Conservation (phyloP, 495 filamentous ascomycete genomes). For the Opeltia flavorubescens region DNA sequence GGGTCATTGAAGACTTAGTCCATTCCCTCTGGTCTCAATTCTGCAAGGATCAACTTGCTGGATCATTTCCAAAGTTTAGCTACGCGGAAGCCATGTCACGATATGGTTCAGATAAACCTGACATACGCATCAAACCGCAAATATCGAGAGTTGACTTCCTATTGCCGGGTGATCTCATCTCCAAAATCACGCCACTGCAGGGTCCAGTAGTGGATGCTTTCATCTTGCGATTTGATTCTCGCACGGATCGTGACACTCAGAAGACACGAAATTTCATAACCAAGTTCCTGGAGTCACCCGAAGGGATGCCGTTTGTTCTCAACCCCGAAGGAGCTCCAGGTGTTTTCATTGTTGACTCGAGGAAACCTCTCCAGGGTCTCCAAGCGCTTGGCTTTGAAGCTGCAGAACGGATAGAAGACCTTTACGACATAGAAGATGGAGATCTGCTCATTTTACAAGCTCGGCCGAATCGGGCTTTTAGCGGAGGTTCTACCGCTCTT, state of each 20-base stretch:
- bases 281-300: constrained; percentile 53
- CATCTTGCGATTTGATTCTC: constrained; percentile 28
- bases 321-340: constrained; percentile 61
- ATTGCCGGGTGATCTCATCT: constrained; percentile 49
- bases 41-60: constrained; percentile 21
- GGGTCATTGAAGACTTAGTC: constrained; percentile 49
- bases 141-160: constrained; percentile 48
- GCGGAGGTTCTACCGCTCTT: constrained; percentile 63
- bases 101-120: constrained; percentile 88
- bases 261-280: constrained; percentile 45
- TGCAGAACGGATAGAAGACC: constrained; percentile 40
- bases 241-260: constrained; percentile 26
- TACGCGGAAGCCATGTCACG: constrained; percentile 67
- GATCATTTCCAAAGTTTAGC: constrained; percentile 42
- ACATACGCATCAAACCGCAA: constrained; percentile 51
- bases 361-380: constrained; percentile 57
- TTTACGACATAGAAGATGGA: constrained; percentile 45
- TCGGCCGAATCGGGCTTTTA: constrained; percentile 43
- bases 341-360: constrained; percentile 56
- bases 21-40: constrained; percentile 37
- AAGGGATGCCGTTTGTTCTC: constrained; percentile 40
- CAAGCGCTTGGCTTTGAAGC: constrained; percentile 63
- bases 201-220: constrained; percentile 59
- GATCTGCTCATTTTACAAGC: constrained; percentile 73
- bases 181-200: constrained; percentile 51